phyloP scores from a whole-genome alignment of 2,329 filamentous ascomycete genomes.

The Trichoderma semiorbis region DNA sequence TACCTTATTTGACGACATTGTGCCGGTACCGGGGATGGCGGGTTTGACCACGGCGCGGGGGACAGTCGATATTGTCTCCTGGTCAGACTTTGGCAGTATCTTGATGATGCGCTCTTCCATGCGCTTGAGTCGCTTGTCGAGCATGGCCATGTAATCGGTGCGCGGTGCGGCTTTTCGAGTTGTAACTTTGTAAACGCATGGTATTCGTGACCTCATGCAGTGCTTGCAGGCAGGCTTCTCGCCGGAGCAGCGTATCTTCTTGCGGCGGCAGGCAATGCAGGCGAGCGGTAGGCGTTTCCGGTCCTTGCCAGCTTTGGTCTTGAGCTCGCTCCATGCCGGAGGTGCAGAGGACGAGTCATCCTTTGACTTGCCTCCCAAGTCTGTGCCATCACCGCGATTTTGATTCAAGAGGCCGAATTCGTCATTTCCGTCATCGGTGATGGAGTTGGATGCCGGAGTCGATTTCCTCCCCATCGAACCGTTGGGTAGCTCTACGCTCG shows the following conservation, averaged over 20 bases:
- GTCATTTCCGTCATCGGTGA: constrained; percentile 52
- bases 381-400: constrained; percentile 49
- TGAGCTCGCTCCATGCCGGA: constrained; percentile 76
- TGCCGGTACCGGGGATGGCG: constrained; percentile 53
- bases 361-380: constrained; percentile 50
- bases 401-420: constrained; percentile 54
- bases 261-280: constrained; percentile 91
- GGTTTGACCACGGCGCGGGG: constrained; percentile 84
- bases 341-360: constrained; percentile 57
- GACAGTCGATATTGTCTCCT: constrained; percentile 63
- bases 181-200: constrained; percentile 96
- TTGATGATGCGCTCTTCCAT: constrained; percentile 99
- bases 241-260: constrained; percentile 96
- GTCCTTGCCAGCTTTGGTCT: constrained; percentile 93
- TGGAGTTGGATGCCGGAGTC: constrained; percentile 42
- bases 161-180: constrained; percentile 89
- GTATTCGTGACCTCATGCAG: constrained; percentile 85
- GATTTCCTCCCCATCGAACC: constrained; percentile 43
- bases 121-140: constrained; percentile 89
- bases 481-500: constrained; percentile 42
- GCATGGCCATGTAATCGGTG: constrained; percentile 98
- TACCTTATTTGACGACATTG: constrained; percentile 40
- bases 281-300: constrained; percentile 88
- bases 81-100: constrained; percentile 82
- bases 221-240: constrained; percentile 98